phyloP scores from a whole-genome alignment of 2,329 filamentous ascomycete species.

The Ascochyta clinopodiicola region DNA sequence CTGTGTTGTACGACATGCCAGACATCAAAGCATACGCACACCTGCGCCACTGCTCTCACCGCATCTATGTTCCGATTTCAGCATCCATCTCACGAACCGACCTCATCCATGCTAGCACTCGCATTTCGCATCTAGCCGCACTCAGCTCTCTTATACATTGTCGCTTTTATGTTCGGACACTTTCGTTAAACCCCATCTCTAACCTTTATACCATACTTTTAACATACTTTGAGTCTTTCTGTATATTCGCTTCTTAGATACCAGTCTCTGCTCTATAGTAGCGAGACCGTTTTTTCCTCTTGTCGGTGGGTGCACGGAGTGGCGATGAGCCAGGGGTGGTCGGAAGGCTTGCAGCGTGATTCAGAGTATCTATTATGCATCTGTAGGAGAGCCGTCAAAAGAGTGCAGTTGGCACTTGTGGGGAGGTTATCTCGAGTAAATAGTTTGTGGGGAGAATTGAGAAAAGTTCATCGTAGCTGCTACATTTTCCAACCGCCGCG shows the following conservation, averaged over 20 bases:
- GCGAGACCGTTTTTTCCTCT: slow-evolving; percentile 45
- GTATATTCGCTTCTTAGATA: slow-evolving; percentile 52
- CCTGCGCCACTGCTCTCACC: background rate
- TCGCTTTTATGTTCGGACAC: slow-evolving; percentile 41
- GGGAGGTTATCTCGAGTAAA: slow-evolving; percentile 41
- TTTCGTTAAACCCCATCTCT: slow-evolving; percentile 42
- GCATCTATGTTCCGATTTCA: slow-evolving; percentile 17
- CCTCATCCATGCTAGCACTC: slow-evolving; percentile 26
- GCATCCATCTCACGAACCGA: slow-evolving; percentile 16
- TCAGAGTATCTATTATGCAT: slow-evolving; percentile 33
- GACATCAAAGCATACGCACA: background rate
- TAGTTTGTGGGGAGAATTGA: slow-evolving; percentile 38
- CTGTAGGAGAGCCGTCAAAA: slow-evolving; percentile 20
- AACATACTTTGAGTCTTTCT: slow-evolving; percentile 32
- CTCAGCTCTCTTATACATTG: slow-evolving; percentile 20
- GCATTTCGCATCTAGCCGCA: slow-evolving; percentile 21
- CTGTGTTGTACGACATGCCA: slow-evolving; percentile 33
- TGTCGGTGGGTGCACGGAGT: slow-evolving; percentile 29
- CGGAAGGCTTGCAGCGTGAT: slow-evolving; percentile 25
- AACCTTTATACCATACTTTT: slow-evolving; percentile 40
- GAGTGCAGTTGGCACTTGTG: slow-evolving; percentile 31
- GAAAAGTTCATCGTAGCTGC: slow-evolving; percentile 30
- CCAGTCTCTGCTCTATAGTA: slow-evolving; percentile 44
- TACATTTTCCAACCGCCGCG: background rate
- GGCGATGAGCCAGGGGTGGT: slow-evolving; percentile 19